These are phyloP conservation scores for Scheffersomyces ergatensis DNA, from an alignment of 805 yeast species.

Conservation along the genomic window DNA sequence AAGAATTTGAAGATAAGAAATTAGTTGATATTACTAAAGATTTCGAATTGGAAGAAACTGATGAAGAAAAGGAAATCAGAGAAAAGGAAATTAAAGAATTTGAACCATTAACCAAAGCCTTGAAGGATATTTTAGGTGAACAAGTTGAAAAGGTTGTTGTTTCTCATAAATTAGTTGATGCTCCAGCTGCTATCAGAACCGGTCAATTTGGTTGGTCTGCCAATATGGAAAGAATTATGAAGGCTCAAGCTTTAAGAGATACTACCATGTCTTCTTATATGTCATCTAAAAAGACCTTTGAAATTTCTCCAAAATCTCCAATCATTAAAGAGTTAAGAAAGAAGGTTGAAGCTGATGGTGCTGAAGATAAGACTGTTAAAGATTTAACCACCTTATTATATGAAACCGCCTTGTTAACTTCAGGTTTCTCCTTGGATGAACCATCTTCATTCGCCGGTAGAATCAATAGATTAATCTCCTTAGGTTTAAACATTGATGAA, in stretches of 20 bases:
- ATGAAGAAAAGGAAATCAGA: constrained; percentile 93
- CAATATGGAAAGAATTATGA: constrained; percentile 99
- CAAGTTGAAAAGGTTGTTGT: constrained; percentile 99
- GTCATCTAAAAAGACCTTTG: constrained; percentile 99
- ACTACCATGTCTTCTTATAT: constrained; percentile 98
- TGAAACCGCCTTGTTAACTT: constrained; percentile 97
- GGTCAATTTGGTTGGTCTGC: constrained; percentile 99
- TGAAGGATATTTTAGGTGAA: constrained; percentile 97
- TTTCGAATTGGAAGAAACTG: constrained; percentile 97
- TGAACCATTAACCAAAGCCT: constrained; percentile 91
- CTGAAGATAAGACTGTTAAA: constrained; percentile 97
- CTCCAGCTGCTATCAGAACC: constrained; percentile 99
- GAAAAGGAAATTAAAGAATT: constrained; percentile 90
- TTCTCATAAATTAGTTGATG: constrained; percentile 93
- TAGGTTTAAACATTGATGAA: constrained; percentile 97
- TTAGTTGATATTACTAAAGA: constrained; percentile 99
- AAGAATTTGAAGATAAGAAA: constrained; percentile 99
- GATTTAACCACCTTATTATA: constrained; percentile 93
- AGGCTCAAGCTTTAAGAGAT: constrained; percentile 99
- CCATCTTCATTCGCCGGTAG: constrained; percentile 97
- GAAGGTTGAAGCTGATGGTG: constrained; percentile 96
- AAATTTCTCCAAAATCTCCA: constrained; percentile 94
- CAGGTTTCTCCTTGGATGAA: constrained; percentile 98
- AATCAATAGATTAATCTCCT: constrained; percentile 96
- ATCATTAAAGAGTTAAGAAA: constrained; percentile 93